Conservation (phyloP, 2,329 filamentous ascomycete genomes). For the Alternaria viburni region DNA sequence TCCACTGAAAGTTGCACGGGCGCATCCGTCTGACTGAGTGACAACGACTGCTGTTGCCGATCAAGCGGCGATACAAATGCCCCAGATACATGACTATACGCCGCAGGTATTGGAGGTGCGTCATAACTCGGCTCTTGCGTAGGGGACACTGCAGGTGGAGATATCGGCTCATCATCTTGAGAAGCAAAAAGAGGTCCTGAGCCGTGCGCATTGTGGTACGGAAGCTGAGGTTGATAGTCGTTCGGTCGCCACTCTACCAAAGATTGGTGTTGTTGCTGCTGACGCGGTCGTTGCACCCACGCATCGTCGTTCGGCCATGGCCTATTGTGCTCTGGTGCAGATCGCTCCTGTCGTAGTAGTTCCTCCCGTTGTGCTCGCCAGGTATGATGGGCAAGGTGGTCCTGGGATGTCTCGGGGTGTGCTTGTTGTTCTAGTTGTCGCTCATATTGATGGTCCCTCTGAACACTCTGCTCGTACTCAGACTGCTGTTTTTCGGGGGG, state of each 20-base stretch:
- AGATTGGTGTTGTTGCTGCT: conserved; percentile 13
- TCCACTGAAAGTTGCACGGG: conserved; percentile 7
- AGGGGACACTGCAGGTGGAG: conserved; percentile 30
- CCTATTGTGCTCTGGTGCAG: background rate
- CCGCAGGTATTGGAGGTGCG: conserved; percentile 44
- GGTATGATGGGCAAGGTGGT: background rate
- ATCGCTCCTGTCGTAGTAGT: conserved; percentile 7
- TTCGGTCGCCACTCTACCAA: conserved; percentile 11
- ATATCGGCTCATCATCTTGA: conserved; percentile 13
- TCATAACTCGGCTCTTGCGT: conserved; percentile 41
- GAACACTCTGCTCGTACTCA: background rate
- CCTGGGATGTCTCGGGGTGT: background rate
- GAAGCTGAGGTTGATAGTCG: conserved; percentile 12
- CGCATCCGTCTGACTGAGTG: conserved; percentile 14
- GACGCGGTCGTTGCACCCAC: conserved; percentile 19
- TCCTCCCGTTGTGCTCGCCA: conserved; percentile 12
- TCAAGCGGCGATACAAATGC: conserved; percentile 36
- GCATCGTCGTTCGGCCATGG: conserved; percentile 9
- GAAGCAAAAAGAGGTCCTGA: conserved; percentile 16
- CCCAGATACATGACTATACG: conserved; percentile 42
- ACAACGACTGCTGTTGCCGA: conserved; percentile 19
- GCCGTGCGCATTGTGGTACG: conserved; percentile 29
- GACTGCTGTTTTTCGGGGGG: conserved; percentile 6
- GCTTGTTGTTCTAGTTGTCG: conserved; percentile 11
- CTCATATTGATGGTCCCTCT: conserved; percentile 4